phyloP scores from a whole-genome alignment of 768 basidiomycete genomes.

The Tulasnella sp. region DNA sequence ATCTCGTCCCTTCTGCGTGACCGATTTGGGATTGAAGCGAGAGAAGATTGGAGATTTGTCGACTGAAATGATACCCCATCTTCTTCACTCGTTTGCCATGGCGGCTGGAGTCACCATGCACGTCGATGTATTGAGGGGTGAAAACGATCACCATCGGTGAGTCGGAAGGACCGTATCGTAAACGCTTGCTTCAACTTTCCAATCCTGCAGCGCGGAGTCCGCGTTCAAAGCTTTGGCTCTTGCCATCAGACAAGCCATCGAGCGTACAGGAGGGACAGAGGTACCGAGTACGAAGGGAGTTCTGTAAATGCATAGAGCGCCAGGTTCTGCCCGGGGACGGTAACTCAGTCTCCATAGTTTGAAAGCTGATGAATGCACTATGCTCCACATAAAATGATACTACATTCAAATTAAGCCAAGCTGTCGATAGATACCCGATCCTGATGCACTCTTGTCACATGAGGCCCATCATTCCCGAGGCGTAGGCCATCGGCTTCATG shows the following conservation, averaged over 20 bases:
- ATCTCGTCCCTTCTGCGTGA: slow-evolving; percentile 90
- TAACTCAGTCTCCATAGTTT: too few relatives aligned
- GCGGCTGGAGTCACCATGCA: slow-evolving; percentile 90
- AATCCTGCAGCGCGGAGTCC: slow-evolving; percentile 68
- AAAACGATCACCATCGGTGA: slow-evolving; percentile 96
- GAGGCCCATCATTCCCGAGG: slow-evolving; percentile 45
- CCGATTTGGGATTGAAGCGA: slow-evolving; percentile 73
- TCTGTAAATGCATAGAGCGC: slow-evolving; percentile 30
- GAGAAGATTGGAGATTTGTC: slow-evolving; percentile 93
- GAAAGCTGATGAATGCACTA: background rate
- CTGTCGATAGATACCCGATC: background rate
- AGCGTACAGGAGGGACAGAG: slow-evolving; percentile 77
- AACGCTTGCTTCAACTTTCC: background rate
- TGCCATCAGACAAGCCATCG: slow-evolving; percentile 90
- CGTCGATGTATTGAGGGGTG: slow-evolving; percentile 85
- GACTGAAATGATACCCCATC: slow-evolving; percentile 96
- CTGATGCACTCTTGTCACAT: slow-evolving; percentile 26
- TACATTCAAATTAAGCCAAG: background rate
- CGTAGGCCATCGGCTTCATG: slow-evolving; percentile 88
- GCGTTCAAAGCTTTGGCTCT: slow-evolving; percentile 97
- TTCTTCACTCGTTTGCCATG: slow-evolving; percentile 97
- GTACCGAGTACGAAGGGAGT: slow-evolving; percentile 97
- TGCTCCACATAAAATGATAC: background rate
- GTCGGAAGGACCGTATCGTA: slow-evolving; percentile 19
- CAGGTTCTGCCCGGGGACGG: background rate